Evolutionary conservation across 345 rosid species (phyloP).

Genomic region (Hirschfeldia incana): DNA sequence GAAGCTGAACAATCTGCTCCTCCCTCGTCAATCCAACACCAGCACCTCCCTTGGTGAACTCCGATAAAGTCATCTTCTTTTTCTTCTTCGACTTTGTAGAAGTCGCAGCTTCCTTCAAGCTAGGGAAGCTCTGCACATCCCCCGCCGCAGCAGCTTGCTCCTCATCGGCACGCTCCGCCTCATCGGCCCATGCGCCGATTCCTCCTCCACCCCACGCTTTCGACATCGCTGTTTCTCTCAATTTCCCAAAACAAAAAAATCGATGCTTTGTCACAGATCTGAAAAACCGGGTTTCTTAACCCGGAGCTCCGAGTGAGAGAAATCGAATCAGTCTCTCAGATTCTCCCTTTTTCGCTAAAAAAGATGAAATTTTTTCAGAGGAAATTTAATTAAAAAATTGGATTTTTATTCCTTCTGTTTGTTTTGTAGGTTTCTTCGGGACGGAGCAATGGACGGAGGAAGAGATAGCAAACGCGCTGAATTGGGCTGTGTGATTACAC

Average conservation of each 20-base stretch:
- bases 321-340: neutral
- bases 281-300: slow-evolving; percentile 15
- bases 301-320: slow-evolving; percentile 60
- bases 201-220: slow-evolving; percentile 71
- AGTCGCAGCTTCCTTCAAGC: slow-evolving; percentile 62
- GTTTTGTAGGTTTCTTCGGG: neutral
- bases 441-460: slow-evolving; percentile 32
- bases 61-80: slow-evolving; percentile 77
- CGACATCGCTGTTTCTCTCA: slow-evolving; percentile 46
- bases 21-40: slow-evolving; percentile 62
- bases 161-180: slow-evolving; percentile 77
- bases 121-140: slow-evolving; percentile 74
- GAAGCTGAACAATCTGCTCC: slow-evolving; percentile 79
- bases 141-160: slow-evolving; percentile 54
- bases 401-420: slow-evolving; percentile 15
- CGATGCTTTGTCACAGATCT: slow-evolving; percentile 23
- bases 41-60: slow-evolving; percentile 46
- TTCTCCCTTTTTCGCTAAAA: slow-evolving; percentile 8
- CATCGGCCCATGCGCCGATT: slow-evolving; percentile 96
- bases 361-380: slow-evolving; percentile 16
- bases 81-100: slow-evolving; percentile 71
- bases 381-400: neutral
- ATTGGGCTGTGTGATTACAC: neutral
- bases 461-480: slow-evolving; percentile 26
- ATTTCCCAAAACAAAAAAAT: neutral